These are phyloP conservation scores for Xylariaceae sp. DNA, from an alignment of 2,329 filamentous ascomycete genomes.

Conservation along the genomic window DNA sequence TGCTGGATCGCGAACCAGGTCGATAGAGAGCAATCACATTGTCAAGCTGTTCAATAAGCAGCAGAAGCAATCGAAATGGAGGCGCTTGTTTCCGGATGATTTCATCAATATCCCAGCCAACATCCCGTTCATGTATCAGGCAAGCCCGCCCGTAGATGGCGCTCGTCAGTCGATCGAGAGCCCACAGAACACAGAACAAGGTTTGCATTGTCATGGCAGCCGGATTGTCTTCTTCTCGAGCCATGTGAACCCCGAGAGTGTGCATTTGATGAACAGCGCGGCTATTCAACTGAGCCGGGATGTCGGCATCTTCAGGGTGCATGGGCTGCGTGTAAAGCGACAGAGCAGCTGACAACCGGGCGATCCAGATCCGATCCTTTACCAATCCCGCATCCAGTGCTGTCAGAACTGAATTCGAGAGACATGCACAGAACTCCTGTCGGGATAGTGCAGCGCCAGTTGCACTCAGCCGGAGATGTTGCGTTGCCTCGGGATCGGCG, in stretches of 20 bases:
- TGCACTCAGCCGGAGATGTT: conserved; percentile 44
- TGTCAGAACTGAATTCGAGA: conserved; percentile 48
- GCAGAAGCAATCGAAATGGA: conserved; percentile 56
- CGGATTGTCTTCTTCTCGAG: conserved; percentile 27
- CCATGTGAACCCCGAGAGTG: conserved; percentile 55
- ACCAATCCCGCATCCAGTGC: conserved; percentile 54
- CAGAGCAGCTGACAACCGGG: conserved; percentile 52
- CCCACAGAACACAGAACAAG: conserved; percentile 60
- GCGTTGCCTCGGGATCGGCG: conserved; percentile 45
- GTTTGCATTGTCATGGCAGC: conserved; percentile 42
- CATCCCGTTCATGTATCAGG: conserved; percentile 59
- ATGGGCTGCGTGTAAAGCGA: conserved; percentile 60
- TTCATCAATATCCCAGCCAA: conserved; percentile 51
- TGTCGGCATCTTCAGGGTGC: conserved; percentile 51
- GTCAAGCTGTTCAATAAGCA: conserved; percentile 54
- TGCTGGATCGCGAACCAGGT: conserved; percentile 49
- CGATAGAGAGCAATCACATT: conserved; percentile 60
- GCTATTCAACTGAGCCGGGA: conserved; percentile 51
- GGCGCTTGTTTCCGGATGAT: conserved; percentile 51
- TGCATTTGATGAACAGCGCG: conserved; percentile 57
- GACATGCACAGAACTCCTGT: conserved; percentile 46
- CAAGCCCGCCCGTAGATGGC: conserved; percentile 60
- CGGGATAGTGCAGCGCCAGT: conserved; percentile 40
- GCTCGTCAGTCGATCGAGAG: conserved; percentile 57
- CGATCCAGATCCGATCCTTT: conserved; percentile 52